A percentile compares a stretch with the other conserved stretches of the same genome.
These are phyloP conservation scores for Fusarium lateritium DNA, from an alignment of 2,329 filamentous ascomycete genomes.

Conservation along the genomic window DNA sequence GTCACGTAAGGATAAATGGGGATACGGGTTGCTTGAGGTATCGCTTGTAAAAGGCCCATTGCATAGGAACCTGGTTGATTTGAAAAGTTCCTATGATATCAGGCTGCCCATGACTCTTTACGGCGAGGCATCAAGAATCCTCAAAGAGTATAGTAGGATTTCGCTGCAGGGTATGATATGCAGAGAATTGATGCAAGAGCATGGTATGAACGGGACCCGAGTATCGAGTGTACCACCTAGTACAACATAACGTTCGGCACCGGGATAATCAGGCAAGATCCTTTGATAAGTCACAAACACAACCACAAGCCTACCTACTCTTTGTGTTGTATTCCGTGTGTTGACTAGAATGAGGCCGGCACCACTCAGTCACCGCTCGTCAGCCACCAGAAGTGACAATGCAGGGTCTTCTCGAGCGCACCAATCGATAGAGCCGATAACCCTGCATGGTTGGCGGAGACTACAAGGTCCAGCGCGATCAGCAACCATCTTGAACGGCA, in stretches of 20 bases:
- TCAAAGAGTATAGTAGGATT: conserved; percentile 27
- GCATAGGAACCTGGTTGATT: conserved; percentile 17
- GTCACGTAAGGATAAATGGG: conserved; percentile 10
- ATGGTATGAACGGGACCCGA: conserved; percentile 16
- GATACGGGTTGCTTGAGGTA: conserved; percentile 12
- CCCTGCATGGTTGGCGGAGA: conserved; percentile 8
- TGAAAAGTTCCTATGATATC: conserved; percentile 36
- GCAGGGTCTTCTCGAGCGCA: conserved; percentile 32
- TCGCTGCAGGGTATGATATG: conserved; percentile 36
- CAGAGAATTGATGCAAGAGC: conserved; percentile 8
- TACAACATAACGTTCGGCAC: conserved; percentile 12
- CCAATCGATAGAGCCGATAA: conserved; percentile 22
- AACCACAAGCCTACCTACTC: conserved; percentile 5
- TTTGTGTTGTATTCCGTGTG: conserved; percentile 16
- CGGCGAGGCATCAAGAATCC: conserved; percentile 35
- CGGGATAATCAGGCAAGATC: neutral
- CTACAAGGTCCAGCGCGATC: conserved; percentile 13
- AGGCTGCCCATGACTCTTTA: conserved; percentile 34
- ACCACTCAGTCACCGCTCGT: conserved; percentile 37
- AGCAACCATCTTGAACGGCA: conserved; percentile 18
- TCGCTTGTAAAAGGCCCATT: conserved; percentile 6
- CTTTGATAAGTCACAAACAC: neutral
- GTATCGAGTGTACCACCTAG: conserved; percentile 18
- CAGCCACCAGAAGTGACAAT: conserved; percentile 35
- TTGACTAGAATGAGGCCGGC: conserved; percentile 28